phyloP scores from a whole-genome alignment of 2,329 filamentous ascomycete genomes.

The Calonectria hongkongensis region DNA sequence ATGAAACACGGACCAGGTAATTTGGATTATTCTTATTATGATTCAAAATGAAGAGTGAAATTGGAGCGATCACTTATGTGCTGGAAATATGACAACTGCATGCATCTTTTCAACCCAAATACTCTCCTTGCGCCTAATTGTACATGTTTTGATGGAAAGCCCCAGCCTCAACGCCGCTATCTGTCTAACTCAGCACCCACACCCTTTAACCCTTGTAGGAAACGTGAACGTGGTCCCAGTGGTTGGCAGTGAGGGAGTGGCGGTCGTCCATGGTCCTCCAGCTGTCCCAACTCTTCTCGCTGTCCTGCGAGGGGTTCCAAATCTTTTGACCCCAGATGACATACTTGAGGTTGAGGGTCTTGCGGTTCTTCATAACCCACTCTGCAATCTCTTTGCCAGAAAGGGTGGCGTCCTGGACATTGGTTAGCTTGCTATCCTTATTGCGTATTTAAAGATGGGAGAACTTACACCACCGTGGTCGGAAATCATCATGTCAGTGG shows the following conservation, averaged over 20 bases:
- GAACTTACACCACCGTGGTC: conserved; percentile 62
- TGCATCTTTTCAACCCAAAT: background rate
- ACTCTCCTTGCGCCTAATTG: background rate
- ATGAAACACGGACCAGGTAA: background rate
- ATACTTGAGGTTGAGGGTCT: conserved; percentile 65
- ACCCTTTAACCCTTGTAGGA: conserved; percentile 50
- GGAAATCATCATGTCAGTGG: conserved; percentile 63
- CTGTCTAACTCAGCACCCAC: background rate
- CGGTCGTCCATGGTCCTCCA: conserved; percentile 67
- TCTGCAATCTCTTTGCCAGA: conserved; percentile 67
- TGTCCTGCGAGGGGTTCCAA: conserved; percentile 63
- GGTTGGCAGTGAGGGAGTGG: conserved; percentile 64
- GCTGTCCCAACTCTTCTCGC: conserved; percentile 61
- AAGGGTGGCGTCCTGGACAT: conserved; percentile 57
- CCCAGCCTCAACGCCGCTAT: background rate
- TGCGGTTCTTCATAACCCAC: conserved; percentile 68
- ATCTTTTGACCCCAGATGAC: conserved; percentile 71
- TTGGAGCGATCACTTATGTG: no score
- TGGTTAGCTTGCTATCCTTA: background rate
- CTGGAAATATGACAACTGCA: background rate
- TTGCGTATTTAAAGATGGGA: background rate
- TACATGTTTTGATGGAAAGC: background rate
- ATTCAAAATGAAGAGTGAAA: background rate
- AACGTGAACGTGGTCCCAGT: conserved; percentile 61
- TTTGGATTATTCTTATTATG: background rate